Conservation (phyloP, 768 basidiomycete genomes). For the Psilocybe tampanensis region DNA sequence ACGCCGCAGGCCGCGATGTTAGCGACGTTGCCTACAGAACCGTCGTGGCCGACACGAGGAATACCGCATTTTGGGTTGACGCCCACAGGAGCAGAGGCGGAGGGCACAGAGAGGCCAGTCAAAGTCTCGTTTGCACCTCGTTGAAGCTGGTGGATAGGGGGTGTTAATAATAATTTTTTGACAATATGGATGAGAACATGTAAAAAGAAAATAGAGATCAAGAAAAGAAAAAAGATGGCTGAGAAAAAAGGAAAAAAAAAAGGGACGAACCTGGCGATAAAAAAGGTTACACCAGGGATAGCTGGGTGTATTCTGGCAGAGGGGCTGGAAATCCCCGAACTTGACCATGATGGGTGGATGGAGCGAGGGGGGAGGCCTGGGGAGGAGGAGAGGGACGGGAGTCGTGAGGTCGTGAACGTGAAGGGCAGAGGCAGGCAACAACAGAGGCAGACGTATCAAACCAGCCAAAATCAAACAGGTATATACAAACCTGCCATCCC, state of each 20-base stretch:
- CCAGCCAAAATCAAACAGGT: constrained; percentile 19
- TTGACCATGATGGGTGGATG: constrained; percentile 37
- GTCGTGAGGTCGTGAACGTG: constrained; percentile 11
- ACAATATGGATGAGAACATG: neutral
- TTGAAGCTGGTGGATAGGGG: constrained; percentile 37
- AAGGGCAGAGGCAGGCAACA: constrained; percentile 6
- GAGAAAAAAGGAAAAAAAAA: constrained; percentile 22
- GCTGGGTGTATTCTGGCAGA: constrained; percentile 72
- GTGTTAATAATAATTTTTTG: neutral
- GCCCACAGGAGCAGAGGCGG: constrained; percentile 72
- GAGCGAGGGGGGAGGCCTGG: too few relatives aligned
- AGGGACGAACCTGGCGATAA: constrained; percentile 71
- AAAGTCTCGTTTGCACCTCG: constrained; percentile 27
- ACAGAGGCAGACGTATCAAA: constrained; percentile 11
- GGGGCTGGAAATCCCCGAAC: constrained; percentile 74
- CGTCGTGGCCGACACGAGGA: constrained; percentile 54
- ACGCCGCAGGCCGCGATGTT: constrained; percentile 83
- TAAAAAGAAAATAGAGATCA: constrained; percentile 19
- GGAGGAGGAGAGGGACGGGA: neutral
- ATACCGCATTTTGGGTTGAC: constrained; percentile 84
- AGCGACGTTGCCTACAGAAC: constrained; percentile 80
- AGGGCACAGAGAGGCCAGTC: constrained; percentile 45
- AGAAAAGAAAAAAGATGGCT: neutral
- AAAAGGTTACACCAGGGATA: constrained; percentile 96
- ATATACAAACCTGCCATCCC: constrained; percentile 20